Conservation (phyloP, 768 basidiomycete genomes). For the Leccinum variicolor region DNA sequence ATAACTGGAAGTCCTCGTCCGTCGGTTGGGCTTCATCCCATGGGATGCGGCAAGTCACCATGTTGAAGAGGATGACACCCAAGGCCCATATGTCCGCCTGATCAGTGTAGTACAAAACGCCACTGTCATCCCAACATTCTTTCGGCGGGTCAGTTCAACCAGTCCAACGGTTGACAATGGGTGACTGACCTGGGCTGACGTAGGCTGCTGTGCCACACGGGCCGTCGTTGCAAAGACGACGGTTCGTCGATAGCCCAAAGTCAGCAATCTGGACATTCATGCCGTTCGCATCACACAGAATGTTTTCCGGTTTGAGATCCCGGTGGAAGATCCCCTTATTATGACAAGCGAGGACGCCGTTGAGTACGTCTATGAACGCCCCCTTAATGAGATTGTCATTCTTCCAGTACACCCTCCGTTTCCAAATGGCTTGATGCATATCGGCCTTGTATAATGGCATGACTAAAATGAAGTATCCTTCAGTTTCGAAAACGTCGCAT, state of each 20-base stretch:
- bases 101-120: slow-evolving; percentile 17
- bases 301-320: slow-evolving; percentile 85
- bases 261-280: slow-evolving; percentile 61
- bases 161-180: neutral
- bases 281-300: slow-evolving; percentile 58
- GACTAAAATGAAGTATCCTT: slow-evolving; percentile 62
- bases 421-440: slow-evolving; percentile 58
- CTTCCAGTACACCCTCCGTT: slow-evolving; percentile 46
- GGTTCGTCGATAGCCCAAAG: slow-evolving; percentile 66
- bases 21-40: slow-evolving; percentile 12
- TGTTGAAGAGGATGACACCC: slow-evolving; percentile 80
- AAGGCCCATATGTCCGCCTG: slow-evolving; percentile 65
- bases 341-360: slow-evolving; percentile 76
- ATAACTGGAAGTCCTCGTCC: slow-evolving; percentile 6
- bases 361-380: slow-evolving; percentile 72
- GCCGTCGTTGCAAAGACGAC: slow-evolving; percentile 44
- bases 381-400: slow-evolving; percentile 60
- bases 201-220: slow-evolving; percentile 61
- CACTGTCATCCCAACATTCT: slow-evolving; percentile 57
- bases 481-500: slow-evolving; percentile 57
- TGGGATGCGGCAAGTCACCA: slow-evolving; percentile 53
- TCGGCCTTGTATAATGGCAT: slow-evolving; percentile 62
- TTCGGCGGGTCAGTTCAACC: slow-evolving; percentile 3
- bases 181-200: slow-evolving; percentile 64
- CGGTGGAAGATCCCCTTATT: slow-evolving; percentile 71